phyloP scores from a whole-genome alignment of 176 grass and related monocot species.

The Cocos nucifera region DNA sequence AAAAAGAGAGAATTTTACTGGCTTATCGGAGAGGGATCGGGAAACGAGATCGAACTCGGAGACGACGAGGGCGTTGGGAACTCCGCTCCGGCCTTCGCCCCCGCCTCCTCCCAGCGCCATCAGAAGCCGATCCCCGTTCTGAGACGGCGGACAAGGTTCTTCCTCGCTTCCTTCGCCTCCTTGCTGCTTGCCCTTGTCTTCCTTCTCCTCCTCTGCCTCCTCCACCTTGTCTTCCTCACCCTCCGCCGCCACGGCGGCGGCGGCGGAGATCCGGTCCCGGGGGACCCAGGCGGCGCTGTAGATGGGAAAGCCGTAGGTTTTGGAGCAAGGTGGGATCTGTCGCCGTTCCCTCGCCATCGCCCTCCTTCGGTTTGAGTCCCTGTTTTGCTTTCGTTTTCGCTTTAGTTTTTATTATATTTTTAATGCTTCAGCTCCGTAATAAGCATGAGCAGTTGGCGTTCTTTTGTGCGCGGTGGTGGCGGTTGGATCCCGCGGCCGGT shows the following conservation, averaged over 20 bases:
- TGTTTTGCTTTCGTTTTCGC: no score
- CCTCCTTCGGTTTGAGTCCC: not conserved
- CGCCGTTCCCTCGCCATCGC: not conserved
- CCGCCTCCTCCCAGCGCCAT: constrained; percentile 60
- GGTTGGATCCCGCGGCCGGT: no score
- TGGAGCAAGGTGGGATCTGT: not conserved
- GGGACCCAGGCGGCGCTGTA: constrained; percentile 3
- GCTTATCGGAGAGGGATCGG: constrained; percentile 35
- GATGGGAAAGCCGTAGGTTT: constrained; percentile 1
- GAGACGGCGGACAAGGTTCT: not conserved
- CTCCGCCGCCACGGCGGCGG: not conserved
- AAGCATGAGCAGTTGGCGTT: no score
- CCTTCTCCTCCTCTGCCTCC: constrained; percentile 1
- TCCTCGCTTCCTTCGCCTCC: not conserved
- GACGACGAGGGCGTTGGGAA: constrained; percentile 70
- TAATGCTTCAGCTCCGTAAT: no score
- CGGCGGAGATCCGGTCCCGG: not conserved
- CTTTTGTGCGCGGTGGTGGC: no score
- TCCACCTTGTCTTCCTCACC: not conserved
- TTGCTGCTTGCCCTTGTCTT: not conserved
- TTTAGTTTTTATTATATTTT: no score
- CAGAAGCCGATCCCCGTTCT: constrained; percentile 3
- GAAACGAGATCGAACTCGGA: constrained; percentile 28
- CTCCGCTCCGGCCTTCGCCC: constrained; percentile 70
- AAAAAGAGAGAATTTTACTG: constrained; percentile 32